A percentile compares a stretch with the other conserved stretches of the same genome.
phyloP scores from a whole-genome alignment of 2,329 filamentous ascomycete species.

The Cladosporium oxysporum region DNA sequence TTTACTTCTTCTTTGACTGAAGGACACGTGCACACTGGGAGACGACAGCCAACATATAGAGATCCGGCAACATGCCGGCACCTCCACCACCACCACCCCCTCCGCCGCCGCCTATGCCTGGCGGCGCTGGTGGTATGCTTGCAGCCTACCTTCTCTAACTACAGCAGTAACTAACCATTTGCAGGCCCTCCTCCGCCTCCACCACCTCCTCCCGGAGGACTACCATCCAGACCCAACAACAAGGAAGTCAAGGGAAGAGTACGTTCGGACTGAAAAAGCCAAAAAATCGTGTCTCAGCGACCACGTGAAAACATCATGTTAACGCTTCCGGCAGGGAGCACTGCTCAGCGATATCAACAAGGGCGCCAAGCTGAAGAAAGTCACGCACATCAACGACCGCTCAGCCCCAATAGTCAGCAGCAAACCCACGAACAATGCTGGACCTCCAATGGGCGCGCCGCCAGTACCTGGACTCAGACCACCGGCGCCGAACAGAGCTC shows the following conservation, averaged over 20 bases:
- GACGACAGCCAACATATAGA: not conserved
- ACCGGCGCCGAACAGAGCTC: slow-evolving; percentile 66
- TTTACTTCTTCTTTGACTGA: not conserved
- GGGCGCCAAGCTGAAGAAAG: slow-evolving; percentile 77
- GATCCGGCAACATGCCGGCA: slow-evolving; percentile 11
- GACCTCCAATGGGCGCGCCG: slow-evolving; percentile 71
- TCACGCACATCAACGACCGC: slow-evolving; percentile 82
- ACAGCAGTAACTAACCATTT: not conserved
- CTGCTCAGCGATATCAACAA: slow-evolving; percentile 86
- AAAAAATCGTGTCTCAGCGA: not conserved
- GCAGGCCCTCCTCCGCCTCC: slow-evolving; percentile 62
- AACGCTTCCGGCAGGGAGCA: slow-evolving; percentile 65
- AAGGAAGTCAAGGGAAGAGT: slow-evolving; percentile 62
- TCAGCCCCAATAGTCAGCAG: slow-evolving; percentile 74
- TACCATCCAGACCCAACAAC: slow-evolving; percentile 61
- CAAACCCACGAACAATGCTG: slow-evolving; percentile 52
- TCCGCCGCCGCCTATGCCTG: slow-evolving; percentile 60
- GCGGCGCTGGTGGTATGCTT: slow-evolving; percentile 52
- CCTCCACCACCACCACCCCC: slow-evolving; percentile 66
- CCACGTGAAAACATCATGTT: not conserved
- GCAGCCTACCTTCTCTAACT: not conserved
- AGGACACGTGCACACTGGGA: not conserved
- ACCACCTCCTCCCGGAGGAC: slow-evolving; percentile 58
- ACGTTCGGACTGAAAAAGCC: slow-evolving; percentile 40
- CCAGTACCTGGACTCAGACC: slow-evolving; percentile 78